Evolutionary conservation across 345 rosid species (phyloP).

Genomic region (Pugionium cornutum): DNA sequence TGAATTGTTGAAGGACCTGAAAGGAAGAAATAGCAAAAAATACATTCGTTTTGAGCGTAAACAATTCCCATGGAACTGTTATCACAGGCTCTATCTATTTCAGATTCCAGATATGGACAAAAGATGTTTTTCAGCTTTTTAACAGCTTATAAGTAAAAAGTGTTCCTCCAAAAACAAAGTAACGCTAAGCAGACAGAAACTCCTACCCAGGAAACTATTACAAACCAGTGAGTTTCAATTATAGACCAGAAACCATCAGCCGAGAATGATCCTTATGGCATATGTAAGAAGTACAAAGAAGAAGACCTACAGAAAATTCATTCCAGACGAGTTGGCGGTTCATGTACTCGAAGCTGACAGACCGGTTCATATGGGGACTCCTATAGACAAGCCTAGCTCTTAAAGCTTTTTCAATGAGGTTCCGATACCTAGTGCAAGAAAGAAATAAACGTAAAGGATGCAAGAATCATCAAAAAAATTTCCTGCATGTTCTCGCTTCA

Average conservation of each 20-base stretch:
- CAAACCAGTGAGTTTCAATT: conserved; percentile 23
- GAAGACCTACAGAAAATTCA: conserved; percentile 82
- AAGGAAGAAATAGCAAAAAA: neutral
- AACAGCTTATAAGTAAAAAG: conserved; percentile 14
- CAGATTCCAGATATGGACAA: conserved; percentile 19
- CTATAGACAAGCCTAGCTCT: conserved; percentile 93
- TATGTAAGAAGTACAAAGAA: conserved; percentile 15
- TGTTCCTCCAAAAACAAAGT: conserved; percentile 9
- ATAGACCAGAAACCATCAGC: conserved; percentile 3
- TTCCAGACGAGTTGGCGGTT: conserved; percentile 98
- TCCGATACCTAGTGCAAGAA: conserved; percentile 68
- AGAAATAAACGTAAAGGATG: conserved; percentile 2
- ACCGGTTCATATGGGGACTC: conserved; percentile 89
- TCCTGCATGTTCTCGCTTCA: neutral
- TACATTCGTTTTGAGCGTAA: neutral
- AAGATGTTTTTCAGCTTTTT: neutral
- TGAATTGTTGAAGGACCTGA: conserved; percentile 5
- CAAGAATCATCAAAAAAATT: conserved; percentile 22
- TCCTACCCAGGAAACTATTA: conserved; percentile 1
- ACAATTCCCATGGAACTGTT: conserved; percentile 5
- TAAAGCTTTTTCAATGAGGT: conserved; percentile 84
- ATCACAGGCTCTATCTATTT: conserved; percentile 9
- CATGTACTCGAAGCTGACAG: conserved; percentile 99
- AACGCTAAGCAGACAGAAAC: conserved; percentile 6
- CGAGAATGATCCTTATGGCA: conserved; percentile 8